A percentile compares a stretch with the other conserved stretches of the same genome.
Conservation (phyloP, 495 filamentous ascomycete genomes). For the Poronia punctata region DNA sequence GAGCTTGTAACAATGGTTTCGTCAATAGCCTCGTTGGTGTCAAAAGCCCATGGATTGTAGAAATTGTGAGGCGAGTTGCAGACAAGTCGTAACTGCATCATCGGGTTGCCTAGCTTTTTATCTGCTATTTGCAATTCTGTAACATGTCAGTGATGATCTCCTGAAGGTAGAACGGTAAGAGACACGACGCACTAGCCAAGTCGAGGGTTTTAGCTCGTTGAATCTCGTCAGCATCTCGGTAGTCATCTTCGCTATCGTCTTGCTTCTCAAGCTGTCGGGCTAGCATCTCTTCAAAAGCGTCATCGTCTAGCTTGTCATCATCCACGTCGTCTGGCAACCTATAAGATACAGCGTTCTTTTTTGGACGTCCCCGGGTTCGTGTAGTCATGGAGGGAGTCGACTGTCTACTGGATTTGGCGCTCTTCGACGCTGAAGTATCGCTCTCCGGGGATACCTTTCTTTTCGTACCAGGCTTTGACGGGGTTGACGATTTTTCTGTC, state of each 20-base stretch:
- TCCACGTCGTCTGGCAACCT: slow-evolving; percentile 43
- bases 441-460: slow-evolving; percentile 33
- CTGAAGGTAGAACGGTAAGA: too few relatives aligned
- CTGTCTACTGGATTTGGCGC: slow-evolving; percentile 59
- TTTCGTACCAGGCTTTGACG: slow-evolving; percentile 31
- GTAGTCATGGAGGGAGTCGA: slow-evolving; percentile 52
- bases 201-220: slow-evolving; percentile 66
- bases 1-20: slow-evolving; percentile 76
- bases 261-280: slow-evolving; percentile 52
- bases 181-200: slow-evolving; percentile 64
- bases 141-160: slow-evolving; percentile 9
- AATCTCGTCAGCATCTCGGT: slow-evolving; percentile 49
- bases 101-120: slow-evolving; percentile 91
- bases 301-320: slow-evolving; percentile 71
- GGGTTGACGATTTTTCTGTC: slow-evolving; percentile 7
- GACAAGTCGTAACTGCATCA: slow-evolving; percentile 86
- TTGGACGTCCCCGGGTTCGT: slow-evolving; percentile 34
- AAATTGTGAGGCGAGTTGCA: slow-evolving; percentile 96
- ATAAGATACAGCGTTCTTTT: slow-evolving; percentile 37
- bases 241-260: slow-evolving; percentile 39
- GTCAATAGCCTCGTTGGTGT: slow-evolving; percentile 51
- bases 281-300: slow-evolving; percentile 64
- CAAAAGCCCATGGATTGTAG: slow-evolving; percentile 75
- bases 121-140: slow-evolving; percentile 70
- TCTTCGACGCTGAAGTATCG: slow-evolving; percentile 47